Evolutionary conservation across 768 basidiomycete genomes (phyloP).

Genomic region (Leccinum pellstonianum): DNA sequence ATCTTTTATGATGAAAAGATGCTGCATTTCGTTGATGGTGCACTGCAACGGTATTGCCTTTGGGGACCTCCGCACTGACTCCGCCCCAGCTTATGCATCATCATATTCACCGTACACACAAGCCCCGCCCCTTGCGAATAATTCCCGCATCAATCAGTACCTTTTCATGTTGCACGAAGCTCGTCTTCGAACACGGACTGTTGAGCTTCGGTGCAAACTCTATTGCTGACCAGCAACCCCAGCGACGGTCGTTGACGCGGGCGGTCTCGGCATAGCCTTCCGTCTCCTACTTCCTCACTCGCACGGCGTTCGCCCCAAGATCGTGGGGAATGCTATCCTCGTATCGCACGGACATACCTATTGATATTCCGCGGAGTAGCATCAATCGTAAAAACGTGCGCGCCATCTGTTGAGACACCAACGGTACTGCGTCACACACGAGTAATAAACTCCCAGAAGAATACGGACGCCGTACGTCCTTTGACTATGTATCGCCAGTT

Average conservation of each 20-base stretch:
- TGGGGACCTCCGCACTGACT: background rate
- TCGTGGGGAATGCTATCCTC: conserved; percentile 3
- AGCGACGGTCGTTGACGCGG: conserved; percentile 7
- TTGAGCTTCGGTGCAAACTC: conserved; percentile 9
- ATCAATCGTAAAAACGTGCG: conserved; percentile 1
- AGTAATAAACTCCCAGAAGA: conserved; percentile 2
- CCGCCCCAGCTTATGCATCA: background rate
- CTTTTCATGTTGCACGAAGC: background rate
- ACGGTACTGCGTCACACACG: conserved; percentile 10
- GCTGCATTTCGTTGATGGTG: background rate
- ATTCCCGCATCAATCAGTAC: conserved; percentile 1
- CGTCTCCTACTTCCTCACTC: background rate
- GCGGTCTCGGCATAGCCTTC: conserved; percentile 6
- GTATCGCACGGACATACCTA: background rate
- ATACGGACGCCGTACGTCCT: conserved; percentile 10
- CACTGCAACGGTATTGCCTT: conserved; percentile 17
- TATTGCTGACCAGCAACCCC: conserved; percentile 12
- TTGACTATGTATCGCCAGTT: background rate
- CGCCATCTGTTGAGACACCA: background rate
- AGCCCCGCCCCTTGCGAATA: background rate
- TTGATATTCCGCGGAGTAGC: background rate
- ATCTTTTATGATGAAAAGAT: conserved; percentile 8
- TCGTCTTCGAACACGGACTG: background rate
- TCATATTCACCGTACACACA: background rate
- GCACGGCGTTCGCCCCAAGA: background rate